Evolutionary conservation across 1,139 yeast species (phyloP).

Genomic region (Candida labiduridarum): DNA sequence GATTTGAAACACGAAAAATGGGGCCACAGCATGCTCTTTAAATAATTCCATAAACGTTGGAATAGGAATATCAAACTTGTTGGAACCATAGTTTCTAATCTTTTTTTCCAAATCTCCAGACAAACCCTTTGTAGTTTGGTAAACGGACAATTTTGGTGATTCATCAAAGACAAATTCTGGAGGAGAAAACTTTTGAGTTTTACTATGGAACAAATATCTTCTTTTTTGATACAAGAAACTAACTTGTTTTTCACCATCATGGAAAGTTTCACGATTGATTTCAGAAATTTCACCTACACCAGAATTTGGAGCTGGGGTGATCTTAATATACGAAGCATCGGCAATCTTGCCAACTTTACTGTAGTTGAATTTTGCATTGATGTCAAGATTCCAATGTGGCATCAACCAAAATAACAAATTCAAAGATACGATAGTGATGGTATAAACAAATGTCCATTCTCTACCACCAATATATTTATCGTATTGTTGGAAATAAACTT

Average conservation of each 20-base stretch:
- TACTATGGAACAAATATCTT: slow-evolving; percentile 71
- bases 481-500: slow-evolving; percentile 68
- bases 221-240: slow-evolving; percentile 91
- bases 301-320: slow-evolving; percentile 81
- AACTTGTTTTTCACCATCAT: slow-evolving; percentile 62
- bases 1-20: slow-evolving; percentile 93
- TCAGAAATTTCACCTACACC: slow-evolving; percentile 83
- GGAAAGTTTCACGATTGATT: slow-evolving; percentile 58
- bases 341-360: slow-evolving; percentile 48
- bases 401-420: slow-evolving; percentile 81
- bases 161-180: slow-evolving; percentile 79
- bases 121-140: slow-evolving; percentile 68
- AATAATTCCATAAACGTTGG: slow-evolving; percentile 90
- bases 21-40: slow-evolving; percentile 98
- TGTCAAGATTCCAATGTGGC: slow-evolving; percentile 92
- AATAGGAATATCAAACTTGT: slow-evolving; percentile 90
- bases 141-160: slow-evolving; percentile 55
- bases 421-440: slow-evolving; percentile 70
- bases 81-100: slow-evolving; percentile 73
- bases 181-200: slow-evolving; percentile 64
- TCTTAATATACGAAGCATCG: slow-evolving; percentile 71
- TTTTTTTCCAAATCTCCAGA: slow-evolving; percentile 57
- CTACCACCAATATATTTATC: slow-evolving; percentile 80
- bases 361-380: slow-evolving; percentile 76
- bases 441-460: slow-evolving; percentile 87